These are phyloP conservation scores for Vicia villosa DNA, from an alignment of 306 rosid genomes.

Conservation along the genomic window DNA sequence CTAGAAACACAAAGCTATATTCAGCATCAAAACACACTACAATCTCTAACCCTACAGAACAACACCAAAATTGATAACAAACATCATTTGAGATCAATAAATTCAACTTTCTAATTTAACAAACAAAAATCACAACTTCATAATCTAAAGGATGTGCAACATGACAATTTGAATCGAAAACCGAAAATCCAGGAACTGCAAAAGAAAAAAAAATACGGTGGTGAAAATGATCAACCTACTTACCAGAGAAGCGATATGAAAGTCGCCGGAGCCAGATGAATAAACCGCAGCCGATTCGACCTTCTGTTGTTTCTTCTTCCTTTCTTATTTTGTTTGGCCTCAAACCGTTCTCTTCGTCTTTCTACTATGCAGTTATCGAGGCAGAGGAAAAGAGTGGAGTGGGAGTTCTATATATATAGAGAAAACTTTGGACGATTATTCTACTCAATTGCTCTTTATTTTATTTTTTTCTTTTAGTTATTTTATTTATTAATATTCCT, in stretches of 20 bases:
- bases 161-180: slow-evolving; percentile 12
- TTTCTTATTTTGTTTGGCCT: background rate
- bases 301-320: too few relatives aligned
- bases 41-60: too few relatives aligned
- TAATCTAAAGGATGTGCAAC: too few relatives aligned
- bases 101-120: slow-evolving; percentile 20
- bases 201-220: background rate
- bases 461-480: slow-evolving; percentile 9
- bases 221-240: slow-evolving; percentile 32
- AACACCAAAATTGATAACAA: background rate
- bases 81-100: background rate
- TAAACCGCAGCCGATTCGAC: slow-evolving; percentile 29
- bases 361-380: slow-evolving; percentile 30
- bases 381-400: background rate
- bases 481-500: too few relatives aligned
- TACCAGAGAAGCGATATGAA: slow-evolving; percentile 45
- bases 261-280: slow-evolving; percentile 28
- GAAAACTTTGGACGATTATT: slow-evolving; percentile 34
- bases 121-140: slow-evolving; percentile 16
- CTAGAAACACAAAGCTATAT: background rate
- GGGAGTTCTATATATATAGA: slow-evolving; percentile 9
- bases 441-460: slow-evolving; percentile 32
- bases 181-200: slow-evolving; percentile 31
- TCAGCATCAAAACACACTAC: background rate
- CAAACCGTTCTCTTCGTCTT: slow-evolving; percentile 21